Percentiles rank a stretch among this genome's conserved stretches.
Conservation (phyloP, 2,329 filamentous ascomycete genomes). For the Beauveria sp. region DNA sequence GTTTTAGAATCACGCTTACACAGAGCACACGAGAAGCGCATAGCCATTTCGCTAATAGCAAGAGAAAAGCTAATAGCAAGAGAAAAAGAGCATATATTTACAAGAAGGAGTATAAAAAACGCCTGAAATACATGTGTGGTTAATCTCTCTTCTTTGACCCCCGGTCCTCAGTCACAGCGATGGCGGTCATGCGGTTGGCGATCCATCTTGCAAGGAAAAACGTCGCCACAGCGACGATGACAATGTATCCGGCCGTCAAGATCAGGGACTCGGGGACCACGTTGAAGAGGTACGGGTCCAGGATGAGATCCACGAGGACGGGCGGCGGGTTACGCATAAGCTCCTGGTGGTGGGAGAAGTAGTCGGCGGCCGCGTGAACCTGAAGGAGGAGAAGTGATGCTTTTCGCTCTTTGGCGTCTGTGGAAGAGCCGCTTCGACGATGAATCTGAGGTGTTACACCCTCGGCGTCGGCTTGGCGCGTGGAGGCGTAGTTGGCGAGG, state of each 20-base stretch:
- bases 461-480: slow-evolving; percentile 30
- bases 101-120: neutral
- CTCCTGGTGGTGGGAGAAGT: slow-evolving; percentile 64
- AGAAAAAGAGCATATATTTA: neutral
- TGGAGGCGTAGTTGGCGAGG: slow-evolving; percentile 53
- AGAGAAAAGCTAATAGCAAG: neutral
- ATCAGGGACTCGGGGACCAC: slow-evolving; percentile 70
- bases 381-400: slow-evolving; percentile 62
- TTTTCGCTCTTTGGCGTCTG: slow-evolving; percentile 15
- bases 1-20: neutral
- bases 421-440: neutral
- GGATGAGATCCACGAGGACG: slow-evolving; percentile 71
- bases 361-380: slow-evolving; percentile 72
- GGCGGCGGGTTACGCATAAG: slow-evolving; percentile 70
- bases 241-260: slow-evolving; percentile 63
- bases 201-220: slow-evolving; percentile 35
- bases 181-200: slow-evolving; percentile 19
- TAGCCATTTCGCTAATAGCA: neutral
- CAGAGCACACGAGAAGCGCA: neutral
- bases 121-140: neutral
- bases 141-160: slow-evolving; percentile 32
- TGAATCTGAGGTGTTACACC: slow-evolving; percentile 1
- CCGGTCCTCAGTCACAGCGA: slow-evolving; percentile 19
- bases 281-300: slow-evolving; percentile 80
- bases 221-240: slow-evolving; percentile 46